Base-by-base conservation (phyloP, 768 basidiomycete genomes). In the Pisolithus sp. region DNA sequence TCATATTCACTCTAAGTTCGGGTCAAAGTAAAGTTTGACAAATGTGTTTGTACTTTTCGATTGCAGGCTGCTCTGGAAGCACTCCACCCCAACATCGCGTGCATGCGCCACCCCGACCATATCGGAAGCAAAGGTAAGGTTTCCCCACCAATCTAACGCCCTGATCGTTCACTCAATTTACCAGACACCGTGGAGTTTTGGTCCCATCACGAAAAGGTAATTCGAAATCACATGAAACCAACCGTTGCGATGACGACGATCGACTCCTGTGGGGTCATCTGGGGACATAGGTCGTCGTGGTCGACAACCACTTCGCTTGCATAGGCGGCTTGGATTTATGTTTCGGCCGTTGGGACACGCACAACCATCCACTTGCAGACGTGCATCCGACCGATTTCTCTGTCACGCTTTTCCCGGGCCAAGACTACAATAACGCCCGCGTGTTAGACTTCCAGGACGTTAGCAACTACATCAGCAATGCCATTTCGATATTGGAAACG, bases 291-390 rank as follows among this genome's bases (percentile, higher is more conserved):
- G 81, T 92, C 42, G 88, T 93, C 20, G 80, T 92, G 23, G 84
- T 95, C 7, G 93, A 96, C 64, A 90, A 93, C 61, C 83, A 87
- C 60, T 77, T 73, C 47, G 92, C 89, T 2, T 88, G 86, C 58
- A 83, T 96, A 49, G 96, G 96, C 21, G 96, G 96, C 10, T 81
- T 99, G 24, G 96, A 99, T 66, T 76, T 96, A 17, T 97, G 93
- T 72, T 96, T 93, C 59, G 96, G 96, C 10, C 86, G 96, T 18
- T 99, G 95, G 94, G 96, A 98, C 69, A 91, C 89, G 0, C 82
- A 90, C 62, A 86, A 73, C 38, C 89, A 93, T 65, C 93, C 93
- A 1, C 78, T 97, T 37, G 87, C 93, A 4, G 95, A 99, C 61
- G 89, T 82, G 3, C 93, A 97, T 63, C 93, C 92, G 0, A 91